Evolutionary conservation across 1,284 basidiomycete genomes (phyloP), one percentile per base, ranked within the genome.

Genomic region (Fomitopsis pinicola): DNA sequence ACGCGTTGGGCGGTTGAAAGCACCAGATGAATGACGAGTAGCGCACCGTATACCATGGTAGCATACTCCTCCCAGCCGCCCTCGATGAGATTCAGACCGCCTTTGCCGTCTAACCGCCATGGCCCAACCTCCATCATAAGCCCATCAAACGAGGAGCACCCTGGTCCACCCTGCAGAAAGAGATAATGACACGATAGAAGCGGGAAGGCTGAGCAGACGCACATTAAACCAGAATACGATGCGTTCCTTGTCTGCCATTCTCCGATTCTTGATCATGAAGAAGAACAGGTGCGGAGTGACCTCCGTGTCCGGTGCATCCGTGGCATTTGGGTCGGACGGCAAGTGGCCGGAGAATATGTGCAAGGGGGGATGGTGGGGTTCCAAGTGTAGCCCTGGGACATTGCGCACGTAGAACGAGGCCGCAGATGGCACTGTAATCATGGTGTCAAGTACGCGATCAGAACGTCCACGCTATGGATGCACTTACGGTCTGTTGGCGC

Each of bases 11-110:
- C 19, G 5, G 7, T 2, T 5, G 12, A 15, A 2, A 56, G 42
- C 4, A 55, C 65, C 54, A 58, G 10, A 59, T 35, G 8, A 63
- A 55, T 63, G 55, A 48, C 62, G 33, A 48, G 60, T 15, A 14
- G 78, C 90, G 72, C 66, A 96, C 95, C 77, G 71, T 93, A 99
- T 61, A 99, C 87, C 76, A 99, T 88, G 53, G 94, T 97, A n/a
- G 94, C 91, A 72, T 97, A 99, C 74, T 99, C 97, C 74, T 99
- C 97, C 97, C 97, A 99, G 6, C 95, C 95, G 30, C 95, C 95
- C 63, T 96, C 90, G 7, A 87, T 80, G 58, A 88, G 85, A 65
- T 85, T 85, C 61, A 98, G 81, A 15, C 90, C 88, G 28, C 91
- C 91, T n/a, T 89, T 79, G 6, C 87, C 88, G 75, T 94, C 90